These are phyloP conservation scores for Penicillium steckii DNA, from an alignment of 495 filamentous ascomycete genomes.

Conservation along the genomic window DNA sequence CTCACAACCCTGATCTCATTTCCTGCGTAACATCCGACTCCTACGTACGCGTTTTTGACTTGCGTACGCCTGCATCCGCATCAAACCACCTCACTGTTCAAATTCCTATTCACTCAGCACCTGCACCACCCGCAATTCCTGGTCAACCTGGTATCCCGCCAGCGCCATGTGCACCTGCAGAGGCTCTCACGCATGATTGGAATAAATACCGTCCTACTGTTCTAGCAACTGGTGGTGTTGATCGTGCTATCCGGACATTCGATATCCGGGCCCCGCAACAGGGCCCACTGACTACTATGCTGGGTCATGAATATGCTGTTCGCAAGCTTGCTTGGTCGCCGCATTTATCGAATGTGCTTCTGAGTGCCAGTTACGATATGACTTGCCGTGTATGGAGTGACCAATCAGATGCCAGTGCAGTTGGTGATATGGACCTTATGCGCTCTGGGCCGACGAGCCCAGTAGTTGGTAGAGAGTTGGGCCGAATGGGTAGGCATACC, in stretches of 20 bases:
- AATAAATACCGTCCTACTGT: constrained; percentile 90
- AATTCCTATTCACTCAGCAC: constrained; percentile 73
- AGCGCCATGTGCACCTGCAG: constrained; percentile 52
- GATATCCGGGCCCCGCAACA: constrained; percentile 73
- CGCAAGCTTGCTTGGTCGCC: constrained; percentile 85
- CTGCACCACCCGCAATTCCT: constrained; percentile 39
- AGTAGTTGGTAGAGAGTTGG: constrained; percentile 66
- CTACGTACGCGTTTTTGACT: constrained; percentile 83
- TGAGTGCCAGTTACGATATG: constrained; percentile 96
- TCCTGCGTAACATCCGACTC: constrained; percentile 83
- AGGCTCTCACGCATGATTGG: constrained; percentile 96
- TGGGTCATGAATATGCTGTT: constrained; percentile 89
- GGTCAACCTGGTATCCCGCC: constrained; percentile 33
- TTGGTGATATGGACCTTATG: constrained; percentile 45
- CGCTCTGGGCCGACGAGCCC: constrained; percentile 34
- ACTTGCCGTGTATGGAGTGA: constrained; percentile 92
- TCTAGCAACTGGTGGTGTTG: constrained; percentile 87
- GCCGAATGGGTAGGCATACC: constrained; percentile 85
- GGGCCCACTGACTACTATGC: constrained; percentile 68
- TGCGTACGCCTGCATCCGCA: constrained; percentile 75
- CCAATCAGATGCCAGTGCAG: constrained; percentile 51
- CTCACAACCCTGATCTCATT: constrained; percentile 73
- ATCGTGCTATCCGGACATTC: constrained; percentile 80
- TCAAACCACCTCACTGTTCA: constrained; percentile 77
- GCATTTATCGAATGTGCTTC: constrained; percentile 78